phyloP scores from a whole-genome alignment of 805 yeast species.

The Saccharomyces jurei region DNA sequence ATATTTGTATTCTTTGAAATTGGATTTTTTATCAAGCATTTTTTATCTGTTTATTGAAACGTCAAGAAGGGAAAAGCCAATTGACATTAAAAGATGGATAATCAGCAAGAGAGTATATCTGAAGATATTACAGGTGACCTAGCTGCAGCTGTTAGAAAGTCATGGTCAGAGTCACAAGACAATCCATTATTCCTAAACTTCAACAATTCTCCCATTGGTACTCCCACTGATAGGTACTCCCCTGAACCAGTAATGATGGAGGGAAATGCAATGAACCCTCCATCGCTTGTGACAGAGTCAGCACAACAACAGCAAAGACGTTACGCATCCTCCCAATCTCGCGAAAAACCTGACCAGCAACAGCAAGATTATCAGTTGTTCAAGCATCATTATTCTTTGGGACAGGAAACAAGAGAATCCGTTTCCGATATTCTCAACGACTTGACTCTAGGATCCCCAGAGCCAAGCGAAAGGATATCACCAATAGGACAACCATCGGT shows the following conservation, averaged over 20 bases:
- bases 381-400: conserved; percentile 24
- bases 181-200: background rate
- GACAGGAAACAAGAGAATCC: conserved; percentile 18
- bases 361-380: conserved; percentile 17
- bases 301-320: background rate
- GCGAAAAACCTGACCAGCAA: background rate
- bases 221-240: conserved; percentile 5
- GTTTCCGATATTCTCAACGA: conserved; percentile 18
- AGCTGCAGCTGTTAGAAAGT: conserved; percentile 27
- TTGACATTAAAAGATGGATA: background rate
- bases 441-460: conserved; percentile 6
- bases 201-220: conserved; percentile 15
- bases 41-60: background rate
- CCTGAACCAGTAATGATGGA: background rate
- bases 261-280: background rate
- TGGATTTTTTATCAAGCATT: background rate
- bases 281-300: conserved; percentile 1
- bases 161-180: conserved; percentile 27
- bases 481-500: conserved; percentile 2
- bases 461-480: background rate
- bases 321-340: background rate
- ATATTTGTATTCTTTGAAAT: too few relatives aligned
- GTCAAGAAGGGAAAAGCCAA: background rate
- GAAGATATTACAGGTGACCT: conserved; percentile 20
- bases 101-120: background rate